Conservation (phyloP, 2,329 filamentous ascomycete species). For the Cercospora canescens region DNA sequence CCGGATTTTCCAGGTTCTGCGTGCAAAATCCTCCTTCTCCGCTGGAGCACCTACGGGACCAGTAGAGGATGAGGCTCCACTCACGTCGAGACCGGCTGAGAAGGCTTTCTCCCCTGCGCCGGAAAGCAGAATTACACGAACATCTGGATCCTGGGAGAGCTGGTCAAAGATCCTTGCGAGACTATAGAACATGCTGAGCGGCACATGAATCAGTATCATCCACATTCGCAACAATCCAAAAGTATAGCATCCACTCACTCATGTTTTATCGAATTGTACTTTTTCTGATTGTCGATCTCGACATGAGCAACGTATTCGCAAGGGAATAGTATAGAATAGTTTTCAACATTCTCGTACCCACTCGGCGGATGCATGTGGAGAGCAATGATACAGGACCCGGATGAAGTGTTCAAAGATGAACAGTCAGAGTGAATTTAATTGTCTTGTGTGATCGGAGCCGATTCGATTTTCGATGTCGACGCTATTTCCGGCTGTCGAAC, state of each 20-base stretch:
- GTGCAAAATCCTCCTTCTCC: constrained; percentile 21
- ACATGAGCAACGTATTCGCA: background rate
- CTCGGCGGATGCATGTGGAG: background rate
- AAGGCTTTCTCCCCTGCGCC: constrained; percentile 77
- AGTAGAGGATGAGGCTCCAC: constrained; percentile 24
- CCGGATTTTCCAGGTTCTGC: constrained; percentile 48
- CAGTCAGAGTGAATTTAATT: too few relatives aligned
- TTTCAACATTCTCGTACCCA: background rate
- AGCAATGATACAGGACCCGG: background rate
- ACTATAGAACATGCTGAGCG: constrained; percentile 75
- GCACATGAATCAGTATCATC: background rate
- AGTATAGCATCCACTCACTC: background rate
- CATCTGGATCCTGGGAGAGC: constrained; percentile 69
- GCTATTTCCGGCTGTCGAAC: background rate
- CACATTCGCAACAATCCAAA: background rate
- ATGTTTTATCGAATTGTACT: background rate
- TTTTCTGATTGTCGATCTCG: background rate
- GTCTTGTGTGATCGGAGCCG: too few relatives aligned
- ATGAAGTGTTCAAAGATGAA: background rate
- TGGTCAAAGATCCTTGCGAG: constrained; percentile 68
- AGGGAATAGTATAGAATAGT: constrained; percentile 25
- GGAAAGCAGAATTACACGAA: constrained; percentile 76
- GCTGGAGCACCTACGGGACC: constrained; percentile 12
- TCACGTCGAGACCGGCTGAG: constrained; percentile 73
- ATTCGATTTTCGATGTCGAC: too few relatives aligned